Conservation (phyloP, 345 rosid species). For the Syzygium aromaticum region DNA sequence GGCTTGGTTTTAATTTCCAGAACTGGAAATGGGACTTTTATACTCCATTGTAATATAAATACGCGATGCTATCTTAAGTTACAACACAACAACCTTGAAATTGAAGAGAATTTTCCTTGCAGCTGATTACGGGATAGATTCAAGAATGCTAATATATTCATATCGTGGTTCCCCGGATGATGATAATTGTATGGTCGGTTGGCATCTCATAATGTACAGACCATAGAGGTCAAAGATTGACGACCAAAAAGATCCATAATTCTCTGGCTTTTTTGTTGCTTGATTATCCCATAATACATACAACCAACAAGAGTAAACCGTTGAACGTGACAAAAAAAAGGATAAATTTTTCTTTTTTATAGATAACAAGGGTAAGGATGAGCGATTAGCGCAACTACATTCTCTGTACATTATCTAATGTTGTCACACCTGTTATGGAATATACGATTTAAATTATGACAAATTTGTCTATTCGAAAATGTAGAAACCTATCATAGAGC, state of each 20-base stretch:
- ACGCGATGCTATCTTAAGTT: background rate
- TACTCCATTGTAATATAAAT: background rate
- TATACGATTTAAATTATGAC: too few relatives aligned
- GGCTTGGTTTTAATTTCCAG: too few relatives aligned
- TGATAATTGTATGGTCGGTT: background rate
- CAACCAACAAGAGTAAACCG: background rate
- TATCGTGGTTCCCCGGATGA: background rate
- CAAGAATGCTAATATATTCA: background rate
- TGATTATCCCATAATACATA: background rate
- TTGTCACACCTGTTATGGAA: background rate
- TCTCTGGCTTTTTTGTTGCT: background rate
- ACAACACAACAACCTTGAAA: too few relatives aligned
- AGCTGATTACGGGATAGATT: background rate
- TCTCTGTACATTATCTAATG: background rate
- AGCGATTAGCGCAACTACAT: too few relatives aligned
- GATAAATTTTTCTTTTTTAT: too few relatives aligned
- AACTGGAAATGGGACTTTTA: too few relatives aligned
- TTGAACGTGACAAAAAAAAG: too few relatives aligned
- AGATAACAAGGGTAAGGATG: background rate
- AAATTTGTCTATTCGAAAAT: background rate
- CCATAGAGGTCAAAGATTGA: background rate
- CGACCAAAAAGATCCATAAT: background rate
- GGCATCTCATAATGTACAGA: background rate
- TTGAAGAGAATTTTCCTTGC: background rate
- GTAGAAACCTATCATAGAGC: background rate